Conservation (phyloP, 352 stramenopile species). For the Phytophthora citricola region DNA sequence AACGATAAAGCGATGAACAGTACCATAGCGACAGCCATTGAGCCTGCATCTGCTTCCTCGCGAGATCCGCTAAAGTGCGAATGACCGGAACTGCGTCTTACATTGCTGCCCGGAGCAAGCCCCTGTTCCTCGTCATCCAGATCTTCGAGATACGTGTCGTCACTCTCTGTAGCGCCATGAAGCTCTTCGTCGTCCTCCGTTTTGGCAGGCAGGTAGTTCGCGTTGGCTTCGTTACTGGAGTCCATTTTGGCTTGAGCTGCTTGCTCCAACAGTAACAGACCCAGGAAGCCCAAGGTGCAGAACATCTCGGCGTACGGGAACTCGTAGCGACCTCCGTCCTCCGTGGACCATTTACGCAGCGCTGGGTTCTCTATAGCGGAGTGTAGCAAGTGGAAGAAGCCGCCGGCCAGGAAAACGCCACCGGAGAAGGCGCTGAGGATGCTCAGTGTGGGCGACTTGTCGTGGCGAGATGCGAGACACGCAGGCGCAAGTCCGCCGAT, state of each 20-base stretch:
- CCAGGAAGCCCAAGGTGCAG: constrained; percentile 74
- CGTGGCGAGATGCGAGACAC: constrained; percentile 47
- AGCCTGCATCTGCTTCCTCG: constrained; percentile 29
- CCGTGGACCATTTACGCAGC: constrained; percentile 68
- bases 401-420: constrained; percentile 79
- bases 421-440: constrained; percentile 76
- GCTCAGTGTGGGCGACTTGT: constrained; percentile 48
- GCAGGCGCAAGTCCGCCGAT: constrained; percentile 60
- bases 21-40: constrained; percentile 70
- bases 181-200: constrained; percentile 45
- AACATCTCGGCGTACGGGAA: constrained; percentile 88
- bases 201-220: constrained; percentile 36
- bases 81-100: constrained; percentile 27
- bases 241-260: constrained; percentile 56
- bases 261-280: constrained; percentile 73
- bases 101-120: constrained; percentile 13
- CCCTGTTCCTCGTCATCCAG: constrained; percentile 42
- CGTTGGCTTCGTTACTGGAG: not conserved
- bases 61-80: constrained; percentile 37
- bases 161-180: constrained; percentile 44
- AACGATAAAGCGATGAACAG: constrained; percentile 83
- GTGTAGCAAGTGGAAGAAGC: constrained; percentile 82
- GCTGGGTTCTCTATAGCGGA: constrained; percentile 74
- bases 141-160: constrained; percentile 58
- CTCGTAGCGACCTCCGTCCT: constrained; percentile 63